Evolutionary conservation across 2,329 filamentous ascomycete genomes (phyloP).

Genomic region (Cadophora sp.): DNA sequence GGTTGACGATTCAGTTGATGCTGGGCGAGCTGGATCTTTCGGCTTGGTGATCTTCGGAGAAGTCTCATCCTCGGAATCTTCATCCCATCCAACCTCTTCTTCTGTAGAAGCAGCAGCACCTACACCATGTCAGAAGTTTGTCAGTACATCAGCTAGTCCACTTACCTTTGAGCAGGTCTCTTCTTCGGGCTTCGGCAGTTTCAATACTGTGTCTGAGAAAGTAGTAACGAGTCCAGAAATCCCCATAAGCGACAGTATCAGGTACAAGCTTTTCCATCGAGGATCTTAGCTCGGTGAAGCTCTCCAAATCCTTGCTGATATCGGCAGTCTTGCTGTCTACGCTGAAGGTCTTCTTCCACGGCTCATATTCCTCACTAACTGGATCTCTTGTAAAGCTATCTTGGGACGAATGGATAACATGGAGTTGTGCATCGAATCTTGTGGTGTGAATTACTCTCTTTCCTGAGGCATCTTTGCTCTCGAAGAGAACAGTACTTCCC

Average conservation of each 20-base stretch:
- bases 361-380: slow-evolving; percentile 73
- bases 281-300: slow-evolving; percentile 81
- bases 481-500: slow-evolving; percentile 78
- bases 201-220: slow-evolving; percentile 93
- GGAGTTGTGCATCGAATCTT: slow-evolving; percentile 92
- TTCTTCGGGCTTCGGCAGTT: slow-evolving; percentile 86
- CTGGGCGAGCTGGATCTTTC: slow-evolving; percentile 49
- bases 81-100: slow-evolving; percentile 73
- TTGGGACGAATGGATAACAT: slow-evolving; percentile 87
- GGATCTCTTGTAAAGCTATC: slow-evolving; percentile 88
- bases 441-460: slow-evolving; percentile 96
- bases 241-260: slow-evolving; percentile 83
- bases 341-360: slow-evolving; percentile 78
- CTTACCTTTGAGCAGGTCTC: slow-evolving; percentile 89
- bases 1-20: slow-evolving; percentile 62
- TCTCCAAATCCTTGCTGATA: slow-evolving; percentile 82
- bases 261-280: slow-evolving; percentile 98
- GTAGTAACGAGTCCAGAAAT: slow-evolving; percentile 96
- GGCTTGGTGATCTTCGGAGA: slow-evolving; percentile 45
- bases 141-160: slow-evolving; percentile 18
- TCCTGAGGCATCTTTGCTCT: slow-evolving; percentile 88
- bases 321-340: slow-evolving; percentile 84
- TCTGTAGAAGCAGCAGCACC: slow-evolving; percentile 64
- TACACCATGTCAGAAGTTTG: slow-evolving; percentile 35
- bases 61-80: slow-evolving; percentile 73